Base-by-base conservation (phyloP, 164 flowering plant species). In the Brasenia schreberi region DNA sequence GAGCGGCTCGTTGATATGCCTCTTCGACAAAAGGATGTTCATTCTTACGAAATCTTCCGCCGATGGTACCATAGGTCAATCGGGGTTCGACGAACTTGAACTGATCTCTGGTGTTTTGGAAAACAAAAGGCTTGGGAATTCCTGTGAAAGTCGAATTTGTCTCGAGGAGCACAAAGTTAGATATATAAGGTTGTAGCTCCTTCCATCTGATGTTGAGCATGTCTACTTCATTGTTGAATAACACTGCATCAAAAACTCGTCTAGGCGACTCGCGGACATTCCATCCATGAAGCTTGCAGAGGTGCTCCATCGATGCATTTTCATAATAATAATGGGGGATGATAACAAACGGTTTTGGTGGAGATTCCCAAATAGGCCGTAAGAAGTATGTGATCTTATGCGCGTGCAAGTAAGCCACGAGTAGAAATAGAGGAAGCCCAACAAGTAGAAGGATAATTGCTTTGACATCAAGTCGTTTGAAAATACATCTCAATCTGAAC, bases 231-330 rank as follows among this genome's bases (percentile, higher is more conserved):
- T 87, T 89, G 68, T 83, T 92, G 75, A 92, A 92, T 61, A 92
- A 53, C 69, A 92, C 96, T 0, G 98, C 96, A 77, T 92, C 98
- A 61, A 70, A 92, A 9, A 92, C 96, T 45, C 94, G 80, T 64
- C 98, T 77, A 0, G 98, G 98, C 19, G 81, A 79, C 62, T 89
- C 96, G 11, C 98, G 87, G 45, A 86, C 73, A 63, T 80, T 74
- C 98, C 98, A 92, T 0, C 98, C 98, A 67, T 92, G 98, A 68
- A 87, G 90, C 56, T 72, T 87, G 84, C 98, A 92, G 23, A 87
- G 94, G 69, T 72, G 74, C 74, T 81, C 88, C 96, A 86, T 89
- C 0, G 90, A 68, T 58, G 87, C 83, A 66, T 92, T 86, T 69
- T 89, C 89, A 67, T 87, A 82, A 67, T 87, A 87, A 67, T 87